Evolutionary conservation across 805 yeast genomes (phyloP), one percentile per base, ranked within the genome.

Genomic region (Grigorovia yakushimaensis): DNA sequence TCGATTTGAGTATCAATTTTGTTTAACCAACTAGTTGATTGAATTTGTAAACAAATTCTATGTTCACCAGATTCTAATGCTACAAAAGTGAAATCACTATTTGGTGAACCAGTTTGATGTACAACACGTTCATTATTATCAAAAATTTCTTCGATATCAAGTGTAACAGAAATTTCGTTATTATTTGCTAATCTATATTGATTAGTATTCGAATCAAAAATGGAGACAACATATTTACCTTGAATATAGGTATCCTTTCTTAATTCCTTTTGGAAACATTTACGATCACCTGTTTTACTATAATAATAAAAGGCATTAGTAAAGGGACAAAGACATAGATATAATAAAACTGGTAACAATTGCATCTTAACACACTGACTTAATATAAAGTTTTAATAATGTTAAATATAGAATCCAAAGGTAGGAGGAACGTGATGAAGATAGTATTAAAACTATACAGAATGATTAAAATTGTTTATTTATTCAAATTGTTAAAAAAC

Each of bases 51-150:
- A 65, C 93, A 84, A 61, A 84, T 77, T 65, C 78, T 79, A 68
- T 84, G 91, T 59, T 84, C 91, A 56, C 93, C 93, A 17, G 83
- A 70, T 52, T 82, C 89, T 39, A 77, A 65, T 2, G 91, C 84
- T 36, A 84, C 78, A 69, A 82, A 83, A 9, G 87, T 76, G 59
- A 84, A 81, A 52, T 81, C 84, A 27, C 88, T 88, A 39, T 67
- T 65, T 39, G 87, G 77, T 8, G 76, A 62, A 37, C 81, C 78
- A 64, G 77, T 82, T 60, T 82, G 89, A 50, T 78, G 77, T 23
- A 80, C 84, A 47, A 84, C 89, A 56, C 83, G 70, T 61, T 84
- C 86, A 65, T 84, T 78, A 64, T 82, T 82, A 64, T 84, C 89
- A 54, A 84, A 84, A 8, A 86, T 81, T 60, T 81, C 86, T 52